A percentile compares a stretch with the other conserved stretches of the same genome.
phyloP scores from a whole-genome alignment of 345 rosid species.

The Hibiscus syriacus region DNA sequence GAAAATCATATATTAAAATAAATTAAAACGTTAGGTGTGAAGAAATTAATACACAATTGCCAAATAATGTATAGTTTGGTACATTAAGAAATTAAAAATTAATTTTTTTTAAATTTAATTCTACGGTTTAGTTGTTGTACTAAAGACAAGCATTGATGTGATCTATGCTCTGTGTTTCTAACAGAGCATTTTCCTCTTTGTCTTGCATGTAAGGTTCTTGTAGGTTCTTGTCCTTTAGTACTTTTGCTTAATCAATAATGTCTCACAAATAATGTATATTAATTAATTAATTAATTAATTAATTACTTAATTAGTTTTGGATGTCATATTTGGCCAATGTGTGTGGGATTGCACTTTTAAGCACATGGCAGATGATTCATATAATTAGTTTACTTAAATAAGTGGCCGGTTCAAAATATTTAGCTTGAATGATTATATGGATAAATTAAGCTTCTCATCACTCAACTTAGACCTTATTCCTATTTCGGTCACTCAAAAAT shows the following conservation, averaged over 20 bases:
- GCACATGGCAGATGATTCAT: constrained; percentile 1
- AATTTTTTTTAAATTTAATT: neutral
- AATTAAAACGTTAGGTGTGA: constrained; percentile 1
- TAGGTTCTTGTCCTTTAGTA: constrained; percentile 1
- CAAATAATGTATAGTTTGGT: neutral
- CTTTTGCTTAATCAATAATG: constrained; percentile 3
- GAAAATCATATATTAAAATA: neutral
- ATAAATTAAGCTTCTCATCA: too few species aligned
- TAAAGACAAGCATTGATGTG: neutral
- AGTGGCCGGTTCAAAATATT: neutral
- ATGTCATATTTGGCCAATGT: neutral
- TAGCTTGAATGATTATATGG: too few species aligned
- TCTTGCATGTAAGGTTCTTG: neutral
- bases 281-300: neutral
- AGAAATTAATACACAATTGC: neutral
- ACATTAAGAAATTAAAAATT: neutral
- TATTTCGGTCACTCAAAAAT: too few species aligned
- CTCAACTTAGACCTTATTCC: too few species aligned
- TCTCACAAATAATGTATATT: neutral
- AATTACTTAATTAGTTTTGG: neutral
- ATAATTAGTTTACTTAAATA: neutral
- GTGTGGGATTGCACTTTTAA: neutral
- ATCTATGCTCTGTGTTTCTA: constrained; percentile 1
- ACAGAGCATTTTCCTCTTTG: constrained; percentile 3
- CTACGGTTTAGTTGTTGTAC: neutral